Evolutionary conservation across 2,329 filamentous ascomycete species (phyloP).

Genomic region (Cordyceps tenuipes): DNA sequence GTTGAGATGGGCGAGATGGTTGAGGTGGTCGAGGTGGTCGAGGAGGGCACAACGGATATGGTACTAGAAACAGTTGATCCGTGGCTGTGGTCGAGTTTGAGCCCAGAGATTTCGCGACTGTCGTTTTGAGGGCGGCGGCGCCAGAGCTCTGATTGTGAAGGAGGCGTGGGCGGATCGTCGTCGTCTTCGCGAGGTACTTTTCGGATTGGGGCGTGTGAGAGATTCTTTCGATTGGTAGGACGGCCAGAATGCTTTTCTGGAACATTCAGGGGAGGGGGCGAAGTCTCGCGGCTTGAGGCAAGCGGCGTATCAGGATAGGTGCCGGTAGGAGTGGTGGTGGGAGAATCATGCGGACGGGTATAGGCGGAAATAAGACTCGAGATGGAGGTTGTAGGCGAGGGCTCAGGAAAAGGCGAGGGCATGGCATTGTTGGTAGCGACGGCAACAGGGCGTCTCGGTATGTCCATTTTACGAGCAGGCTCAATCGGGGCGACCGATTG

Average conservation of each 20-base stretch:
- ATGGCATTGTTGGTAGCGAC: constrained; percentile 15
- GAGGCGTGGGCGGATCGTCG: constrained; percentile 19
- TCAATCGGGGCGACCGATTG: constrained; percentile 12
- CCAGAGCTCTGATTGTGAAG: constrained; percentile 34
- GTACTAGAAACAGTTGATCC: constrained; percentile 38
- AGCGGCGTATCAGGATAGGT: constrained; percentile 29
- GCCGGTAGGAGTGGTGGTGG: constrained; percentile 33
- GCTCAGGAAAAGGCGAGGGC: constrained; percentile 17
- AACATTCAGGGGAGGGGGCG: constrained; percentile 9
- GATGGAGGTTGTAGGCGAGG: constrained; percentile 40
- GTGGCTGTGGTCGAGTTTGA: constrained; percentile 41
- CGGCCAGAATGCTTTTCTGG: neutral
- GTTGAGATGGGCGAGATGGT: constrained; percentile 2
- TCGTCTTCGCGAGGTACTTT: constrained; percentile 9
- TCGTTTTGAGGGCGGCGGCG: constrained; percentile 42
- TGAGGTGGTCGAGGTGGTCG: too few relatives aligned
- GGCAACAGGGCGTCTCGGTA: constrained; percentile 19
- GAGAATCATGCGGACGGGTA: constrained; percentile 37
- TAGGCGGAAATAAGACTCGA: constrained; percentile 50
- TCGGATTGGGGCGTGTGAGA: neutral
- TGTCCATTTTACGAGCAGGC: constrained; percentile 3
- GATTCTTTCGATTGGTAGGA: neutral
- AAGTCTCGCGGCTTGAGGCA: constrained; percentile 13
- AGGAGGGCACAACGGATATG: constrained; percentile 11
- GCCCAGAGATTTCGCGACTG: constrained; percentile 37